A percentile compares a stretch with the other conserved stretches of the same genome.
These are phyloP conservation scores for Ophiostoma australiae DNA, from an alignment of 2,329 filamentous ascomycete species.

Conservation along the genomic window DNA sequence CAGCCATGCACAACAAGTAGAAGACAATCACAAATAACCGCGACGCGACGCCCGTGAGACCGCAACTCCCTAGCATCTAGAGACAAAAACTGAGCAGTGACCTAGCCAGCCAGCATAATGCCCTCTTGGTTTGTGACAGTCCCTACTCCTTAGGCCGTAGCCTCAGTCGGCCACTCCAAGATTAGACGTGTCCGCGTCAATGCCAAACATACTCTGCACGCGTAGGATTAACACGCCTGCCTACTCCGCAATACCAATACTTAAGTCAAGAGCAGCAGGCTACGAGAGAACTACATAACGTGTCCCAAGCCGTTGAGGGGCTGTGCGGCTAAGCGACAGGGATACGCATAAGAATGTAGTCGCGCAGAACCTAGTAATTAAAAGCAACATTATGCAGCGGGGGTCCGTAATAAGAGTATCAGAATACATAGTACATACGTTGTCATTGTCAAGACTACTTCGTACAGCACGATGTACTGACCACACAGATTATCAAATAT, in stretches of 20 bases:
- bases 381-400: constrained; percentile 44
- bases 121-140: background rate
- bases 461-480: background rate
- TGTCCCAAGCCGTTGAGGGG: constrained; percentile 24
- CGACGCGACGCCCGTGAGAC: background rate
- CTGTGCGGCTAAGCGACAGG: constrained; percentile 26
- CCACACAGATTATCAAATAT: background rate
- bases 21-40: background rate
- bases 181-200: constrained; percentile 14
- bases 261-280: background rate
- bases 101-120: background rate
- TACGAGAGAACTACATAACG: background rate
- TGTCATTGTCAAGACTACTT: background rate
- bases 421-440: too few relatives aligned
- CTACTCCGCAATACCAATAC: background rate
- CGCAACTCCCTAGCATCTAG: too few relatives aligned
- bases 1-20: background rate
- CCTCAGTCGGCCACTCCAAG: constrained; percentile 9
- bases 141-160: background rate
- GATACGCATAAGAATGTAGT: constrained; percentile 43
- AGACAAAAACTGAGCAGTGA: background rate
- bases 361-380: constrained; percentile 45
- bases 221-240: background rate
- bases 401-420: constrained; percentile 11
- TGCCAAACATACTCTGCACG: background rate